These are phyloP conservation scores for Fusarium sp. DNA, from an alignment of 2,329 filamentous ascomycete genomes.

Conservation along the genomic window DNA sequence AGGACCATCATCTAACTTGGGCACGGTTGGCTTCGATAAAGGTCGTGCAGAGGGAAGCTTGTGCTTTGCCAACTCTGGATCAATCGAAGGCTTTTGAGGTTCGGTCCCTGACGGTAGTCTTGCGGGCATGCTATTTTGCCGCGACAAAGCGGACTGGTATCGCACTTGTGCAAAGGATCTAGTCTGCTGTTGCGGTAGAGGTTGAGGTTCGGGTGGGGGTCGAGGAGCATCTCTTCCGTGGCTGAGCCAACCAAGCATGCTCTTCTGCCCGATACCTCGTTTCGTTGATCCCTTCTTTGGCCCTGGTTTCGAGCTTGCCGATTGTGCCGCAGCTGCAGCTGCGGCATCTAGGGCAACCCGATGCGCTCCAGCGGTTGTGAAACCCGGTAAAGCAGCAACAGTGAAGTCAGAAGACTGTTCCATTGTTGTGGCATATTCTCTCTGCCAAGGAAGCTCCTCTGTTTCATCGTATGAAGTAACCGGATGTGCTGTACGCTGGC, in stretches of 20 bases:
- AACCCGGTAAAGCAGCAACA: slow-evolving; percentile 67
- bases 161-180: slow-evolving; percentile 41
- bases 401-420: slow-evolving; percentile 69
- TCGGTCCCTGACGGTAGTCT: slow-evolving; percentile 5
- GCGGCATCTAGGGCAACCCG: slow-evolving; percentile 54
- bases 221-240: slow-evolving; percentile 36
- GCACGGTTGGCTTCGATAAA: slow-evolving; percentile 51
- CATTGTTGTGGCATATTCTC: slow-evolving; percentile 72
- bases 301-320: slow-evolving; percentile 30
- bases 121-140: slow-evolving; percentile 29
- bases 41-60: slow-evolving; percentile 57
- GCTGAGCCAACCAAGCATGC: slow-evolving; percentile 57
- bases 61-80: slow-evolving; percentile 53
- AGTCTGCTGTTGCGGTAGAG: slow-evolving; percentile 28
- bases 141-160: slow-evolving; percentile 45
- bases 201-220: slow-evolving; percentile 20
- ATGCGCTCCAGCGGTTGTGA: slow-evolving; percentile 72
- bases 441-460: slow-evolving; percentile 54
- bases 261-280: slow-evolving; percentile 56
- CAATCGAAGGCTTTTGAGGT: slow-evolving; percentile 43
- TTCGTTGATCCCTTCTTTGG: slow-evolving; percentile 48
- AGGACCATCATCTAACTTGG: slow-evolving; percentile 44
- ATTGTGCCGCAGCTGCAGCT: slow-evolving; percentile 34
- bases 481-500: slow-evolving; percentile 45
- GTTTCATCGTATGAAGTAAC: slow-evolving; percentile 24